Base-by-base conservation (phyloP, 2,329 filamentous ascomycete genomes). In the Microcyclosporella mali region DNA sequence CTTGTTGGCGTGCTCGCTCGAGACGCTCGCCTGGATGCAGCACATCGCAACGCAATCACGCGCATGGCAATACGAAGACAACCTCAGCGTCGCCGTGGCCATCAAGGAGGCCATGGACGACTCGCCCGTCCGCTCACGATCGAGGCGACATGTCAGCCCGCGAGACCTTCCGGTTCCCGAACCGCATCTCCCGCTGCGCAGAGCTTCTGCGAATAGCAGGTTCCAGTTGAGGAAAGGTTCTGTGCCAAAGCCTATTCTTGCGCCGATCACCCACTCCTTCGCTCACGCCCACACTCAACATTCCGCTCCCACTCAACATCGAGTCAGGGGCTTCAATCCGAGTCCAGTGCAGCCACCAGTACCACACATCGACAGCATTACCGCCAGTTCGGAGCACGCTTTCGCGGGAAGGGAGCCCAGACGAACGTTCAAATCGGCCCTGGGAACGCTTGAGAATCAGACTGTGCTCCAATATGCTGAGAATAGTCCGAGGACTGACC, bases 151-250 rank as follows among this genome's bases (percentile, higher is more conserved):
- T 39, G 40, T 37, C 19, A 33, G 40, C 33, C 47, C 92, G 59
- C 88, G 86, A 62, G 85, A 82, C 33, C 82, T 60, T 16, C 56
- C 54, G 18, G 42, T 49, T 8, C 65, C 67, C 19, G 65, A 66
- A 37, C 68, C 69, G 29, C 66, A 71, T 43, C 61, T 67, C 16
- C 57, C 62, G 17, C 56, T 66, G 10, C 63, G 69, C 17, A 66
- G 67, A 47, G 61, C 65, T 25, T 66, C 68, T 1, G 62, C 69
- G 14, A 43, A 46, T 41, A 43, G 41, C 17, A 62, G 66, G 21
- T 61, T 70, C 41, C 57, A 56, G 47, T 46, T 46, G 25, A 51
- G 45, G 41, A 56, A 50, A 38, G 54, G 54, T 37, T 44, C 49
- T 41, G 56, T 54, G 18, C 60, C 53, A 18, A 53, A 46, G 47